phyloP scores from a whole-genome alignment of 1,284 basidiomycete genomes.

The Butyriboletus appendiculatus region DNA sequence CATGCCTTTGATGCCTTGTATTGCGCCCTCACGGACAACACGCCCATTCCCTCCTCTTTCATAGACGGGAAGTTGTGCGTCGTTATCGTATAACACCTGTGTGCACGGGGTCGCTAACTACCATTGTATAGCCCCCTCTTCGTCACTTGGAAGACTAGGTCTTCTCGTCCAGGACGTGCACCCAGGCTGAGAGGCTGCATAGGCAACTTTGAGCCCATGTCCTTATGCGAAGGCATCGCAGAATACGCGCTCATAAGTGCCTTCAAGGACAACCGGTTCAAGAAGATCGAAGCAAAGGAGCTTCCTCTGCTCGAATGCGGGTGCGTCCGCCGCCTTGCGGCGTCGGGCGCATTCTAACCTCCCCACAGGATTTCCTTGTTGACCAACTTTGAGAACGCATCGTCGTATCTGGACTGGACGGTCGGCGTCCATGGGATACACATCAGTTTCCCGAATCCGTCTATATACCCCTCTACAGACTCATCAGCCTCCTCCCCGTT shows the following conservation, averaged over 20 bases:
- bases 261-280: conserved; percentile 71
- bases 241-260: conserved; percentile 92
- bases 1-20: conserved; percentile 80
- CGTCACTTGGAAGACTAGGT: conserved; percentile 91
- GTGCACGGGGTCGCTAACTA: conserved; percentile 2
- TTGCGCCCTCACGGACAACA: conserved; percentile 60
- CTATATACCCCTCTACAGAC: conserved; percentile 47
- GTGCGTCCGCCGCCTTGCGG: conserved; percentile 48
- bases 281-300: conserved; percentile 74
- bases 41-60: conserved; percentile 59
- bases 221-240: conserved; percentile 74
- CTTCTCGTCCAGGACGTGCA: conserved; percentile 56
- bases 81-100: not conserved
- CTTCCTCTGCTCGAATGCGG: conserved; percentile 81
- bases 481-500: conserved; percentile 67
- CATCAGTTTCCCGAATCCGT: conserved; percentile 84
- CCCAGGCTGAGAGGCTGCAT: conserved; percentile 90
- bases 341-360: not conserved
- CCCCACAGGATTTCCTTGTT: conserved; percentile 76
- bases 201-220: conserved; percentile 85
- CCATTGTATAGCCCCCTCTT: conserved; percentile 78
- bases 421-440: conserved; percentile 92
- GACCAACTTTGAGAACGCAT: conserved; percentile 88
- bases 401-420: conserved; percentile 90
- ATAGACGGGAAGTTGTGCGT: conserved; percentile 73